These are phyloP conservation scores for Platanthera zijinensis DNA, from an alignment of 106 monocot genomes.

Conservation along the genomic window DNA sequence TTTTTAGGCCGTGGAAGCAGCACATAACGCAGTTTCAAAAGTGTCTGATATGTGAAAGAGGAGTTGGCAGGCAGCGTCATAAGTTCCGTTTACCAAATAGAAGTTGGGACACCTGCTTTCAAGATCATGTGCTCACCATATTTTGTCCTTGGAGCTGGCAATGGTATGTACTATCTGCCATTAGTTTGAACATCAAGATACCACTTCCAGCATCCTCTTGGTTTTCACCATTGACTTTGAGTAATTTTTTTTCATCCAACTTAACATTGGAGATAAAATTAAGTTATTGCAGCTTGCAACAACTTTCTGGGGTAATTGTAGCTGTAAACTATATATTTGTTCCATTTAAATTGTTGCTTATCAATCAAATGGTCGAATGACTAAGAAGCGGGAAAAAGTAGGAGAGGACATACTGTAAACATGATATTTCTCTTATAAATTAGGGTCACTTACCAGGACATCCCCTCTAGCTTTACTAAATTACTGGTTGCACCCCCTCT, in stretches of 20 bases:
- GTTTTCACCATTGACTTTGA: not conserved
- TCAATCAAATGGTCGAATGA: not conserved
- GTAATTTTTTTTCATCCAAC: not conserved
- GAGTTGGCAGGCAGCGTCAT: not conserved
- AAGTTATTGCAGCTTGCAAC: not conserved
- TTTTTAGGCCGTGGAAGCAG: not conserved
- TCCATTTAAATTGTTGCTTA: not conserved
- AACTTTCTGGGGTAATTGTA: not conserved
- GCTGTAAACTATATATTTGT: not conserved
- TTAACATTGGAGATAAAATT: not conserved
- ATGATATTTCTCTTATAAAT: too few species aligned
- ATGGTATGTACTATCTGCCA: not conserved
- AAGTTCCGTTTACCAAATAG: not conserved
- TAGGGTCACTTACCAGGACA: too few species aligned
- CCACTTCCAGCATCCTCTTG: not conserved
- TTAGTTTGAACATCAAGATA: not conserved
- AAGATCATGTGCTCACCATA: not conserved
- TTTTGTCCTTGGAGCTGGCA: not conserved
- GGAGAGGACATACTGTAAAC: too few species aligned
- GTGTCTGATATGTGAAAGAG: not conserved
- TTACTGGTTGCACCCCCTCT: too few species aligned
- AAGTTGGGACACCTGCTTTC: not conserved
- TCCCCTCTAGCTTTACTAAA: too few species aligned
- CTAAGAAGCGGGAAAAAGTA: too few species aligned
- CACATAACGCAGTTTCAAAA: not conserved